Evolutionary conservation across 1,284 basidiomycete genomes (phyloP), one percentile per base, ranked within the genome.

Genomic region (Violaceomyces palustris): DNA sequence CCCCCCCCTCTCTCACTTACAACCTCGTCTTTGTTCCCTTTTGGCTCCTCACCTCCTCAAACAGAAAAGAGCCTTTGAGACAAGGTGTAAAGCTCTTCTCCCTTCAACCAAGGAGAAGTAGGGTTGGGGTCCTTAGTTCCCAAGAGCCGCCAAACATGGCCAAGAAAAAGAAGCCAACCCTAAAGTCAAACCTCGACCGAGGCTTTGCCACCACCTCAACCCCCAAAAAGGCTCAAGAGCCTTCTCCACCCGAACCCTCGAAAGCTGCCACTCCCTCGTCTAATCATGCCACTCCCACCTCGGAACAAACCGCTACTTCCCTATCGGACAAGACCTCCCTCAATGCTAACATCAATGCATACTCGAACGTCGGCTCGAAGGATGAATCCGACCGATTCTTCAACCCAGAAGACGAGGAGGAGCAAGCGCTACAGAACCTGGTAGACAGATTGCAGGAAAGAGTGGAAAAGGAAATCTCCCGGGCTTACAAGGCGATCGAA

Each of bases 381-480:
- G 41, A 21, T 15, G 19, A 12, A 5, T 31, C 17, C 35, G n/a
- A n/a, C n/a, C n/a, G n/a, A n/a, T n/a, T n/a, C 37, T 69, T 58
- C 38, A 60, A 62, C 30, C 50, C 58, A 3, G 62, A 59, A 31
- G 60, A 52, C 40, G 57, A 61, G 12, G 71, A 74, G 39, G 64
- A 70, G 35, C 60, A 67, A 36, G 64, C 63, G 21, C 58, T 73
- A 1, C 67, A 73, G 38, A 58, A 64, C 28, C 50, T 74, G 24
- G 71, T 72, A 17, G 90, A 96, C 56, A 84, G 82, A 63, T 77
- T 87, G 24, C 87, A 93, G 64, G 88, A 92, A 14, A 88, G 84
- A 63, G 86, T 82, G 2, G 89, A 96, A 69, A 92, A 86, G 74
- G 94, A 97, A 62, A 82, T 92, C 41, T 74, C 78, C 2, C 80